Base-by-base conservation (phyloP, 805 yeast genomes). In the Metschnikowia dekortorum region DNA sequence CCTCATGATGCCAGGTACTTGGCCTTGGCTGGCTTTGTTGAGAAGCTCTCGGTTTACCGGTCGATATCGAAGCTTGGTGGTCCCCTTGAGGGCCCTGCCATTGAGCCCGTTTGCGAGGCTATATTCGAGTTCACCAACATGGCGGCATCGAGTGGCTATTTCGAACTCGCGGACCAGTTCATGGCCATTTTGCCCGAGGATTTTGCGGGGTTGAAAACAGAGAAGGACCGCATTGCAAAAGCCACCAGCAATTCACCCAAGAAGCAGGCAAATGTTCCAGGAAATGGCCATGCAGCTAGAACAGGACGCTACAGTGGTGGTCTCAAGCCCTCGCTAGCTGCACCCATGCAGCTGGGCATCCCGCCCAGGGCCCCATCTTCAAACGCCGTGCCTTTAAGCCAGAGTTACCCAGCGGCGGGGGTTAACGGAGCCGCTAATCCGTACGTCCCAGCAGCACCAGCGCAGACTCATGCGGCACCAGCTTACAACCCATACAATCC, bases 1-100 rank as follows among this genome's bases (percentile, higher is more conserved):
- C 82, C 89, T 1, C 85, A 86, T 49, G 94, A 86, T 56, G 96
- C 96, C 22, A 89, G 89, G 61, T 83, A 86, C 58, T 86, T 81
- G 58, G 86, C 96, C 8, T 74, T 92, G 64, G 84, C 85, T 47
- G 85, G 82, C 61, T 85, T 90, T 63, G 86, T 89, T 47, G 96
- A 88, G 65, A 91, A 91, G 68, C 79, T 91, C 53, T 80, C 89
- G 35, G 85, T 87, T 28, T 90, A 83, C 66, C 78, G 86, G 60
- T 74, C 85, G 30, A 73, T 78, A 39, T 63, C 78, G 34, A 70
- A 70, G 44, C 58, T 55, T 56, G 64, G 54, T 6, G 69, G 74
- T 2, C 64, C 64, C 13, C 60, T 73, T 36, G 57, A 73, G 1
- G 73, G 78, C 9, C 73, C 78, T 16, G 71, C 78, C 11, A 68